These are phyloP conservation scores for Globisporangium cystogenes DNA, from an alignment of 352 stramenopile species.

Conservation along the genomic window DNA sequence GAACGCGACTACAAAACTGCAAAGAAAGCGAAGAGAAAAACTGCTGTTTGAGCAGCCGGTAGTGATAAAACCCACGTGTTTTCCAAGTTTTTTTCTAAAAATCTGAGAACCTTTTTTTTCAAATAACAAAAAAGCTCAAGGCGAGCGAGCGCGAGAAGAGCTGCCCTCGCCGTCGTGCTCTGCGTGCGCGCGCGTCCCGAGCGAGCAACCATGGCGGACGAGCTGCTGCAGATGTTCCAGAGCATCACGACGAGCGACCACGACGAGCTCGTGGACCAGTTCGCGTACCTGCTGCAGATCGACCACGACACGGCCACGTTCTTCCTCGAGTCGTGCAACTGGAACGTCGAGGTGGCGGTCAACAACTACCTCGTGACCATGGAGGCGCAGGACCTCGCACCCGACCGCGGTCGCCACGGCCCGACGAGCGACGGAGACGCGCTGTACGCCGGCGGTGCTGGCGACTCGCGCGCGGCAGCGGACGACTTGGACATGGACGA, in stretches of 20 bases:
- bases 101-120: too few relatives aligned
- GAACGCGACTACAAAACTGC: background rate
- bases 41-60: background rate
- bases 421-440: constrained; percentile 48
- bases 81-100: too few relatives aligned
- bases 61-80: too few relatives aligned
- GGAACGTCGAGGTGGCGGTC: constrained; percentile 81
- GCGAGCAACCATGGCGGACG: constrained; percentile 47
- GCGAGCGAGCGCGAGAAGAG: too few relatives aligned
- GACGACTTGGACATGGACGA: constrained; percentile 60
- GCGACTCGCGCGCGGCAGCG: background rate
- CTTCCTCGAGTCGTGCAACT: constrained; percentile 86
- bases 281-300: constrained; percentile 67
- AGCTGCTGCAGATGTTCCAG: constrained; percentile 84
- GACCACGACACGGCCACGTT: constrained; percentile 68
- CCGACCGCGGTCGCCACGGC: constrained; percentile 1
- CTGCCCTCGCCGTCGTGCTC: too few relatives aligned
- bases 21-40: background rate
- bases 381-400: constrained; percentile 12
- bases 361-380: constrained; percentile 81
- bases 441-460: constrained; percentile 15
- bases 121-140: too few relatives aligned
- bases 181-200: background rate
- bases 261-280: constrained; percentile 82
- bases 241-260: constrained; percentile 85